phyloP scores from a whole-genome alignment of 768 basidiomycete species.

The Amanita fuliginea region DNA sequence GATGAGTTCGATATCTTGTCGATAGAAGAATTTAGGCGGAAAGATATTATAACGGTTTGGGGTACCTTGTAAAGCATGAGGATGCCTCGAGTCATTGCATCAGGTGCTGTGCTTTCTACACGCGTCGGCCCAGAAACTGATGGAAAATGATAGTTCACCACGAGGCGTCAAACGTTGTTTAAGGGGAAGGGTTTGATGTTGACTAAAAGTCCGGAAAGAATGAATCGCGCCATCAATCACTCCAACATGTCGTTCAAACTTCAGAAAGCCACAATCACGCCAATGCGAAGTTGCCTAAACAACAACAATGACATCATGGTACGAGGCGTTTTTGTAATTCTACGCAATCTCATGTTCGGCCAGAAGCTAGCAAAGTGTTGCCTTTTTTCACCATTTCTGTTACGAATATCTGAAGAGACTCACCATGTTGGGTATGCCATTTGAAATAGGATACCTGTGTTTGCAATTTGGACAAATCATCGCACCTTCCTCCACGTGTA shows the following conservation, averaged over 20 bases:
- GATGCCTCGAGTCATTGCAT: constrained; percentile 9
- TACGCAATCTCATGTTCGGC: constrained; percentile 85
- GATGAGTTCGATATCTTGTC: background rate
- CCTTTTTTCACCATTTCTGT: constrained; percentile 3
- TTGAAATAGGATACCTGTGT: constrained; percentile 83
- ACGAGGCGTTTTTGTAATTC: constrained; percentile 6
- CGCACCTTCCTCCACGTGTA: constrained; percentile 82
- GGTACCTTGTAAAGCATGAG: constrained; percentile 2
- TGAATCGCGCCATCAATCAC: too few species aligned
- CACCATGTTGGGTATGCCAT: constrained; percentile 98
- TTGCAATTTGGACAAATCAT: constrained; percentile 93
- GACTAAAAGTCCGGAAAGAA: too few species aligned
- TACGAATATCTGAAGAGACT: constrained; percentile 8
- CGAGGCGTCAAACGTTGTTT: constrained; percentile 9
- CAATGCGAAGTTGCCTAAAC: background rate
- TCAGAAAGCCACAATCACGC: too few species aligned
- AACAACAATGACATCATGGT: background rate
- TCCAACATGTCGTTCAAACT: too few species aligned
- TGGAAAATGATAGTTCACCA: constrained; percentile 7
- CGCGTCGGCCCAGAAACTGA: background rate
- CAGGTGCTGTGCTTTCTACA: background rate
- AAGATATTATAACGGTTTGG: background rate
- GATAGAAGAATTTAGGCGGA: constrained; percentile 7
- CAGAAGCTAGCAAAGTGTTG: constrained; percentile 52
- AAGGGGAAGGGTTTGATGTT: background rate